Conservation (phyloP, 257 asterid species). For the Nicotiana benthamiana region DNA sequence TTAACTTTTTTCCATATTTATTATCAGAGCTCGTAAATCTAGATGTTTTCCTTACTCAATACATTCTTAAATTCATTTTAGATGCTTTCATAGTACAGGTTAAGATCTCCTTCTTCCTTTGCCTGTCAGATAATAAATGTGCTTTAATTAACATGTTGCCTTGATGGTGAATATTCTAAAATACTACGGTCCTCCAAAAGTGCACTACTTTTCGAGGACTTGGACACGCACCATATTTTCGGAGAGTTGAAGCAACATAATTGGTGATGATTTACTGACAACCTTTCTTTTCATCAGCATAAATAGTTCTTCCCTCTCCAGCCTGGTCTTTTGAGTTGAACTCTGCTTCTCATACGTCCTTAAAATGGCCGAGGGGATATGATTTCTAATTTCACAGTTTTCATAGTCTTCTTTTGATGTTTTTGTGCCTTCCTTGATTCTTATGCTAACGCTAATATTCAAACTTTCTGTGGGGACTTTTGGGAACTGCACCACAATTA, state of each 20-base stretch:
- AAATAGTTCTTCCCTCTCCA: background rate
- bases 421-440: background rate
- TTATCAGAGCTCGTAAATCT: background rate
- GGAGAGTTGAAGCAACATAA: no score
- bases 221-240: no score
- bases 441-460: background rate
- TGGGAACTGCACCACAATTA: background rate
- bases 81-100: background rate
- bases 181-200: no score
- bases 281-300: background rate
- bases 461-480: background rate
- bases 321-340: background rate
- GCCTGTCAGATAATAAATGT: background rate
- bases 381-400: background rate
- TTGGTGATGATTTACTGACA: background rate
- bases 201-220: no score
- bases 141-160: background rate
- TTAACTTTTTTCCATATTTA: background rate
- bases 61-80: background rate
- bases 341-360: background rate
- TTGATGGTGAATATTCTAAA: background rate
- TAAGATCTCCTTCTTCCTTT: background rate
- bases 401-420: background rate
- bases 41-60: background rate
- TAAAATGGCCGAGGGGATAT: background rate